These are phyloP conservation scores for Cyanidioschyzon merolae DNA, from an alignment of 23 red algal genomes.

Conservation along the genomic window DNA sequence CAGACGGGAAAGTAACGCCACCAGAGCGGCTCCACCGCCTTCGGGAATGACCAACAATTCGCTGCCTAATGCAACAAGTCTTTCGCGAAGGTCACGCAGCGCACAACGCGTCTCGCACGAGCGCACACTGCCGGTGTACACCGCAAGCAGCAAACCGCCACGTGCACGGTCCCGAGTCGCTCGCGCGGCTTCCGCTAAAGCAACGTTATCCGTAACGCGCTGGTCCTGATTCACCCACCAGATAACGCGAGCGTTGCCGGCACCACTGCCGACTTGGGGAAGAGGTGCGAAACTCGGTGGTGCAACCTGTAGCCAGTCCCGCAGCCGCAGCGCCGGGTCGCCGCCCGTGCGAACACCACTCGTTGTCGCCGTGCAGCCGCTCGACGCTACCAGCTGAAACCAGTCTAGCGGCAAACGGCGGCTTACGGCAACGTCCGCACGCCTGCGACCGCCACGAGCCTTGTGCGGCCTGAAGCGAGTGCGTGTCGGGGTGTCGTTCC, in stretches of 20 bases:
- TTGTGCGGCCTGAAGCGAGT: no score
- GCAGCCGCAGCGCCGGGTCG: not conserved
- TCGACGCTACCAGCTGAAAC: not conserved
- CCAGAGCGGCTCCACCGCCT: not conserved
- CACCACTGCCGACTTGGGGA: not conserved
- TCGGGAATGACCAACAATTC: not conserved
- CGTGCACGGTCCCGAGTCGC: not conserved
- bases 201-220: not conserved
- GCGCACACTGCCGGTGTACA: conserved; percentile 4
- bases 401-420: not conserved
- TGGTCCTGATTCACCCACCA: conserved; percentile 14
- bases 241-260: not conserved
- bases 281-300: not conserved
- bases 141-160: conserved; percentile 7
- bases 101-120: not conserved
- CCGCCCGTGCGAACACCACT: not conserved
- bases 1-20: not conserved
- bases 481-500: no score
- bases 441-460: not conserved
- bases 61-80: not conserved
- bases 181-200: not conserved
- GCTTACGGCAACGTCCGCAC: not conserved
- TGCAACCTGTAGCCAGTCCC: not conserved
- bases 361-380: no score
- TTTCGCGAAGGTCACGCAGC: not conserved